phyloP scores from a whole-genome alignment of 768 basidiomycete genomes.

The Mycena leptocephala region DNA sequence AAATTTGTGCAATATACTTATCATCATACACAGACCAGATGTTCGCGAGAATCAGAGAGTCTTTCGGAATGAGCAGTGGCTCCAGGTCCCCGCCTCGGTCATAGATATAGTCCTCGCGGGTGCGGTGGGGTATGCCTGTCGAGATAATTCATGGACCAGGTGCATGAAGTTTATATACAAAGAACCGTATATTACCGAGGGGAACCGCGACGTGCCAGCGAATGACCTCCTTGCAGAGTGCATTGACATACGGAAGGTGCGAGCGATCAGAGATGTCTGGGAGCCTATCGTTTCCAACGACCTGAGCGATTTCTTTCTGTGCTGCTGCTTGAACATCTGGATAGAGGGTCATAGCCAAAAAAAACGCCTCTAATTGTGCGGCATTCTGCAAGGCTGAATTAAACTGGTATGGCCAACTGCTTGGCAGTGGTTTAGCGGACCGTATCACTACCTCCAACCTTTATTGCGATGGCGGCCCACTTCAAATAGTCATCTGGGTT shows the following conservation, averaged over 20 bases:
- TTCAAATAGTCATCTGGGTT: conserved; percentile 11
- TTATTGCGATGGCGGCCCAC: conserved; percentile 25
- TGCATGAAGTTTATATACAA: not conserved
- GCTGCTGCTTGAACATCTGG: conserved; percentile 51
- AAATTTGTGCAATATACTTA: not conserved
- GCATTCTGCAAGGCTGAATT: not conserved
- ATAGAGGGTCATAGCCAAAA: conserved; percentile 41
- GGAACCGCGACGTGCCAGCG: conserved; percentile 33
- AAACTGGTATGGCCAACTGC: not conserved
- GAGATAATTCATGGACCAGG: not conserved
- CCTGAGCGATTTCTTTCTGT: conserved; percentile 52
- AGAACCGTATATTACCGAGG: conserved; percentile 28
- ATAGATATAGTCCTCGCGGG: conserved; percentile 30
- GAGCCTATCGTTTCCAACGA: conserved; percentile 47
- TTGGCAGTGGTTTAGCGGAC: not conserved
- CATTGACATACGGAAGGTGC: conserved; percentile 39
- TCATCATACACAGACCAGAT: conserved; percentile 14
- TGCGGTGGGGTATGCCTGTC: conserved; percentile 21
- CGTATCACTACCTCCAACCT: conserved; percentile 28
- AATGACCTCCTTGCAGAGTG: conserved; percentile 40
- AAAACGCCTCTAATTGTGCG: conserved; percentile 11
- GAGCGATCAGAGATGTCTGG: conserved; percentile 37
- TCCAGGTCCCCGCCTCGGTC: not conserved
- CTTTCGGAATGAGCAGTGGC: conserved; percentile 21
- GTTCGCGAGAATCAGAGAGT: conserved; percentile 15